These are phyloP conservation scores for Trichaptum fuscoviolaceum DNA, from an alignment of 768 basidiomycete genomes.

Conservation along the genomic window DNA sequence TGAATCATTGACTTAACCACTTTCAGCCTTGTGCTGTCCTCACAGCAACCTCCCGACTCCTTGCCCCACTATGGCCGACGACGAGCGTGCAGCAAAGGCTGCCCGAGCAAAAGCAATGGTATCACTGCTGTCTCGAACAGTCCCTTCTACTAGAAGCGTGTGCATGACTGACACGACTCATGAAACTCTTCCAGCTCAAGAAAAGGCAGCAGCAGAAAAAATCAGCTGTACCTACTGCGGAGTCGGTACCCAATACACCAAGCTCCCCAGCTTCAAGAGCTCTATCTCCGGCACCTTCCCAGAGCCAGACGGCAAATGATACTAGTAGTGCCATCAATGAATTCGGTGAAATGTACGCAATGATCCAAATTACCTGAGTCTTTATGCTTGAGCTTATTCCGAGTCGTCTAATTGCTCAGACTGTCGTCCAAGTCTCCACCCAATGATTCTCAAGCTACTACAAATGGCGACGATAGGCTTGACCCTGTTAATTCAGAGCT, in stretches of 20 bases:
- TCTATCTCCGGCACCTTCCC: conserved; percentile 45
- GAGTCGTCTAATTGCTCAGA: background rate
- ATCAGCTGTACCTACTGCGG: conserved; percentile 34
- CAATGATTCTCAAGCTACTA: background rate
- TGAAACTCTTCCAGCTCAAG: conserved; percentile 51
- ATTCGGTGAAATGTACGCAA: conserved; percentile 7
- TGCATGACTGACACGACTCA: background rate
- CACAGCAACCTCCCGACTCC: background rate
- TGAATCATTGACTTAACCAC: background rate
- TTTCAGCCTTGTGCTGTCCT: background rate
- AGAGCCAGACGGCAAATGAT: conserved; percentile 23
- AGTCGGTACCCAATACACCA: conserved; percentile 36
- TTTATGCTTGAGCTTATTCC: background rate
- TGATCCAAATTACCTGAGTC: background rate
- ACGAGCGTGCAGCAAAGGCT: conserved; percentile 75
- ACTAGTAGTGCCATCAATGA: conserved; percentile 2
- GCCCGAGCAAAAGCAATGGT: conserved; percentile 84
- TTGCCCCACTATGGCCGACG: conserved; percentile 47
- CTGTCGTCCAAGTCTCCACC: background rate
- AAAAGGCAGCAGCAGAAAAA: conserved; percentile 71
- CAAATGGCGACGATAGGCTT: background rate
- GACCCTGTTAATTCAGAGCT: background rate
- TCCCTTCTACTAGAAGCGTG: background rate
- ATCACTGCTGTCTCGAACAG: conserved; percentile 18
- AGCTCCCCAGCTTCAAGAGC: conserved; percentile 44